Base-by-base conservation (phyloP, 23 red algal genomes). In the Cyanidioschyzon merolae region DNA sequence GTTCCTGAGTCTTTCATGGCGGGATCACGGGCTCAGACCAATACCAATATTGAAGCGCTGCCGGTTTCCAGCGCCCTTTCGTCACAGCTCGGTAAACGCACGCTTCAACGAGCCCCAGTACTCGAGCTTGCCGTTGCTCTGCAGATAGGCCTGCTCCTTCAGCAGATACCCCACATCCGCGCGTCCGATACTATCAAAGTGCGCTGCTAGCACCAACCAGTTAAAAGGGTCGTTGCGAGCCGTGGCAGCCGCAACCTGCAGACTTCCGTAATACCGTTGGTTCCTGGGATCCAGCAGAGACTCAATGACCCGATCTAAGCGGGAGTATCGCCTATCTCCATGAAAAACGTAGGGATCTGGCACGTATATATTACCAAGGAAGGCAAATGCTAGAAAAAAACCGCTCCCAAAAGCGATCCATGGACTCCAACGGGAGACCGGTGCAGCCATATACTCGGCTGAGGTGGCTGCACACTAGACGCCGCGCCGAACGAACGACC, bases 121-220 rank as follows among this genome's bases (percentile, higher is more conserved):
- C 63, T 71, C 63, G n/a, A 71, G 63, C n/a, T 71, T 27, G 63
- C 63, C 63, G 63, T 35, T 35, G 63, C 63, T 71, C 63, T 71
- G 63, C 12, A 71, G 32, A 71, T 71, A 71, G 12, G 63, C 63
- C 29, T 32, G 21, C 63, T 71, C 63, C 30, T 71, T 71, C n/a
- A 35, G n/a, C 63, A 71, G 30, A 27, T 71, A 71, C 63, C 12
- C 63, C 12, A 71, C n/a, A 35, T 71, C 63, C 12, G 21, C 12
- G 16, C 63, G 63, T 25, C 32, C 63, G 12, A 32, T 35, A 7
- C 7, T 3, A 27, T 71, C 63, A 27, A 71, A 71, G 32, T 71
- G 63, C 29, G 63, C 63, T 3, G 63, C 63, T 27, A 71, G 7
- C 63, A 71, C 63, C 16, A 71, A 27, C 63, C 63, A 71, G 63